Base-by-base conservation (phyloP, 2,329 filamentous ascomycete species). In the Talaromyces marneffei region DNA sequence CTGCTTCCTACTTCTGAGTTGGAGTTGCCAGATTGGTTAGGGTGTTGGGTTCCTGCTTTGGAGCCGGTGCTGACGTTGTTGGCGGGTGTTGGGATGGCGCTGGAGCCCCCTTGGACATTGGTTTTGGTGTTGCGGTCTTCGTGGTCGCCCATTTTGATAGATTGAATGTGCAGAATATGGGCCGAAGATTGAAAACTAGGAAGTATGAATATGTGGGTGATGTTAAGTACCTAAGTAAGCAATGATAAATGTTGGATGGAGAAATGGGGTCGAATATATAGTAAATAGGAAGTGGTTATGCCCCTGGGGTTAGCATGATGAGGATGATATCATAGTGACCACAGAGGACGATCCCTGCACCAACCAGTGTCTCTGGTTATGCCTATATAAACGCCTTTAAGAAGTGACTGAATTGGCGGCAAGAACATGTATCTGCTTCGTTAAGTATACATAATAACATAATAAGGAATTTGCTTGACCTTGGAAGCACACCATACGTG, bases 271-370 rank as follows among this genome's bases (percentile, higher is more conserved):
- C 9, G 14, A n/a, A 20, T 33, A 52, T 52, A 52, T 52, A 52
- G 10, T n/a, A n/a, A n/a, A n/a, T n/a, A n/a, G 20, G 12, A 52
- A n/a, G n/a, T 33, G n/a, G n/a, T n/a, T n/a, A n/a, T n/a, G n/a
- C n/a, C n/a, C n/a, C n/a, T n/a, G n/a, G n/a, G n/a, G n/a, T n/a
- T n/a, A n/a, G n/a, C n/a, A n/a, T n/a, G n/a, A n/a, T n/a, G n/a
- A n/a, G n/a, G n/a, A 59, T 63, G 61, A 60, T 59, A 59, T 60
- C 54, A 57, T 37, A 10, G 44, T 56, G 61, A 53, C 48, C 53
- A 44, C 29, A 52, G 29, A 48, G 59, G 6, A 50, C 1, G 10
- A 9, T 54, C 18, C 55, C 55, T 29, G 55, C n/a, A 12, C 39
- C 59, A 61, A 31, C 59, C 62, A 46, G 44, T 14, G 14, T 48